Conservation (phyloP, 495 filamentous ascomycete genomes). For the Margaritispora aquatica region DNA sequence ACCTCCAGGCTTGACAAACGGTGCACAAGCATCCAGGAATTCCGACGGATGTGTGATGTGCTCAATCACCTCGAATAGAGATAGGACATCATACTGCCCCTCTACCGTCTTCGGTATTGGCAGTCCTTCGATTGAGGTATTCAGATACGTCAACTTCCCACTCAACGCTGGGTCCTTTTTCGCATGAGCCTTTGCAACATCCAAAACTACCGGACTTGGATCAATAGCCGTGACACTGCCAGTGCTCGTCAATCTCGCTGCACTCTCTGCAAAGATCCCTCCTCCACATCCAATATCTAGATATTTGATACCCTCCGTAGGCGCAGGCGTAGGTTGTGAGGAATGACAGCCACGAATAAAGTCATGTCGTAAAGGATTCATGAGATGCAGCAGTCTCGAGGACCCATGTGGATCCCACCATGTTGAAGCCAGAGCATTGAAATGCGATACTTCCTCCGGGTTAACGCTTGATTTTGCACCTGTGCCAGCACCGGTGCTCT, state of each 20-base stretch:
- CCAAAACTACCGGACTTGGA: constrained; percentile 70
- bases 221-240: constrained; percentile 75
- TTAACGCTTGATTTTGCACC: constrained; percentile 60
- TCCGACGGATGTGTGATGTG: constrained; percentile 67
- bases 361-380: constrained; percentile 94
- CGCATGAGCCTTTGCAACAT: constrained; percentile 70
- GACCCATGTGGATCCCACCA: constrained; percentile 98
- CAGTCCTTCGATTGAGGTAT: constrained; percentile 60
- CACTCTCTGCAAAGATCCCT: constrained; percentile 91
- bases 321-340: constrained; percentile 31
- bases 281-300: constrained; percentile 95
- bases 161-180: constrained; percentile 55
- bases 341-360: constrained; percentile 73
- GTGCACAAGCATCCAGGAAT: constrained; percentile 63
- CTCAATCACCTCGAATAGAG: constrained; percentile 90
- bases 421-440: constrained; percentile 82
- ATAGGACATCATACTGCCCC: constrained; percentile 65
- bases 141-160: constrained; percentile 57
- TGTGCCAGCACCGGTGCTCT: constrained; percentile 22
- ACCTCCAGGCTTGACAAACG: constrained; percentile 80
- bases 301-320: constrained; percentile 47
- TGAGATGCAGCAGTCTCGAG: constrained; percentile 87
- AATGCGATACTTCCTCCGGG: constrained; percentile 83
- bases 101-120: constrained; percentile 32
- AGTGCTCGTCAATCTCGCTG: constrained; percentile 67